These are phyloP conservation scores for Amanita exitialis DNA, from an alignment of 768 basidiomycete species.

Conservation along the genomic window DNA sequence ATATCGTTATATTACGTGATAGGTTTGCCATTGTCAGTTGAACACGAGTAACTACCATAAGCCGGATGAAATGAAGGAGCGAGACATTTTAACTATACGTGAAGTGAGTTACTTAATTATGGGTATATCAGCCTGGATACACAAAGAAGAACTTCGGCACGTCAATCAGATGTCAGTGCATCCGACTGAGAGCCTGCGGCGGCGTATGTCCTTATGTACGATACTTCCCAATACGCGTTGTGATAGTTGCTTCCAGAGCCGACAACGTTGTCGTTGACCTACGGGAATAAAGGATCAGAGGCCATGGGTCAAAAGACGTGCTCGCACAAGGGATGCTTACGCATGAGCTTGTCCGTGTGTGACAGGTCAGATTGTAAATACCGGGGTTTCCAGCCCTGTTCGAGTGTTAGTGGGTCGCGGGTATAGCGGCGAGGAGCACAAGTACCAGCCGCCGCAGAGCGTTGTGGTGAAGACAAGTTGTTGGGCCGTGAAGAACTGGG, in stretches of 20 bases:
- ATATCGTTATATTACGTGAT: no score
- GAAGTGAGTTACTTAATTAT: not conserved
- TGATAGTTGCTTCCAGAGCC: no score
- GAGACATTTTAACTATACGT: no score
- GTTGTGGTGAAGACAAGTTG: conserved; percentile 61
- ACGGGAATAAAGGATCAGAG: not conserved
- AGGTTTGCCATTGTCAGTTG: no score
- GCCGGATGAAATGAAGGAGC: no score
- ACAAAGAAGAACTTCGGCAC: not conserved
- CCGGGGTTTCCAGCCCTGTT: conserved; percentile 32
- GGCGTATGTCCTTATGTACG: conserved; percentile 47
- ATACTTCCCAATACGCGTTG: conserved; percentile 40
- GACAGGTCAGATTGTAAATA: conserved; percentile 33
- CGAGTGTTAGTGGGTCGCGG: no score
- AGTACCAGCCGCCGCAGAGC: conserved; percentile 38
- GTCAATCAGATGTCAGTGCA: not conserved
- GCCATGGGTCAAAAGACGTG: not conserved
- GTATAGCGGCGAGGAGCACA: no score
- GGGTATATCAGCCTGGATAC: not conserved
- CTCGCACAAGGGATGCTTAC: conserved; percentile 15
- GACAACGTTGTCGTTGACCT: conserved; percentile 26
- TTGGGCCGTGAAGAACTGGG: conserved; percentile 51
- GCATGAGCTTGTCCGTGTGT: conserved; percentile 23
- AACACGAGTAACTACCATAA: no score
- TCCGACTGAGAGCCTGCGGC: conserved; percentile 15